Evolutionary conservation across 495 filamentous ascomycete species (phyloP).

Genomic region (Daldinia caldariorum): DNA sequence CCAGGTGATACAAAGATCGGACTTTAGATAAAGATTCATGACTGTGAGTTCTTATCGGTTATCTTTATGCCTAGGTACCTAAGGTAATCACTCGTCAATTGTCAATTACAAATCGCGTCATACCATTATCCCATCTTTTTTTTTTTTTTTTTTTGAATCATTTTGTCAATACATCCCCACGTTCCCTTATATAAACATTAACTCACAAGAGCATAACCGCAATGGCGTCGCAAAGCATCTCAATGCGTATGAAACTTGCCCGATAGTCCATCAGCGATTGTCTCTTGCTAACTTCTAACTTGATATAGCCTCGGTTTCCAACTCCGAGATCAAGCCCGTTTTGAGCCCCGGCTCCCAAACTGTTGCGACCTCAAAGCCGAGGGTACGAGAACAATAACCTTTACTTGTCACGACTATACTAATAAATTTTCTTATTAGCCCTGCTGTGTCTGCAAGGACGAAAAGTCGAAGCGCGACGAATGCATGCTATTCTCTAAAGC

Average conservation of each 20-base stretch:
- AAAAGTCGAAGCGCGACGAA: constrained; percentile 92
- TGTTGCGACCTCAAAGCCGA: constrained; percentile 53
- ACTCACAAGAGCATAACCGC: constrained; percentile 7
- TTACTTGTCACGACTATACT: constrained; percentile 4
- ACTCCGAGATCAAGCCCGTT: constrained; percentile 38
- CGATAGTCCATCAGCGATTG: constrained; percentile 3
- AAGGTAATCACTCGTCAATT: constrained; percentile 16
- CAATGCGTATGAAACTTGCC: constrained; percentile 47
- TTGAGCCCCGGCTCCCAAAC: constrained; percentile 38
- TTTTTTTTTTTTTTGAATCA: too few species aligned
- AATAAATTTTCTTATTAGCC: constrained; percentile 65
- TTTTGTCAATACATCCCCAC: neutral
- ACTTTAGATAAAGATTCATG: constrained; percentile 25
- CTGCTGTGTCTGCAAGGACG: constrained; percentile 96
- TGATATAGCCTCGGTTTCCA: constrained; percentile 45
- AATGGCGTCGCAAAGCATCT: constrained; percentile 50
- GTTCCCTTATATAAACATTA: neutral
- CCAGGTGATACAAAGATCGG: constrained; percentile 5
- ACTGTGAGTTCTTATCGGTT: constrained; percentile 1
- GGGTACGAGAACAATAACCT: constrained; percentile 47
- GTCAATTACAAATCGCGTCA: constrained; percentile 45
- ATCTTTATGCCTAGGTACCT: constrained; percentile 10
- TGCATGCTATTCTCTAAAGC: constrained; percentile 96
- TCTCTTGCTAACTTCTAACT: constrained; percentile 38
- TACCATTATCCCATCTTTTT: constrained; percentile 42